Evolutionary conservation across 148 eudicot genomes (phyloP).

Genomic region (Mesembryanthemum crystallinum): DNA sequence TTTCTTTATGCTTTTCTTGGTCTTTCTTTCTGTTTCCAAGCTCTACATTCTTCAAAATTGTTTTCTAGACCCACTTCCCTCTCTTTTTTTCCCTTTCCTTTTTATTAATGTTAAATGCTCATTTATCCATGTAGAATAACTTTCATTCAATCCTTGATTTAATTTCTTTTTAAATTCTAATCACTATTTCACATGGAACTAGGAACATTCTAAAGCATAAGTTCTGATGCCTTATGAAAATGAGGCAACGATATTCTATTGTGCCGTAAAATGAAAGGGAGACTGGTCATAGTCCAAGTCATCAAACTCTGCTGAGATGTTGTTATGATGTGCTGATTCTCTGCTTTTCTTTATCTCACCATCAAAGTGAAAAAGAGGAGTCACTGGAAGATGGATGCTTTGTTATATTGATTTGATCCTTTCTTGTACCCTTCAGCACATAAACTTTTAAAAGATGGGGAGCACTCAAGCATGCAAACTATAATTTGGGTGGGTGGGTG

Average conservation of each 20-base stretch:
- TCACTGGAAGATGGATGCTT: constrained; percentile 30
- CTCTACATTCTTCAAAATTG: constrained; percentile 27
- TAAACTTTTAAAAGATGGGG: constrained; percentile 26
- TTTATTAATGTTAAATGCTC: background rate
- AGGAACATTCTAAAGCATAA: constrained; percentile 50
- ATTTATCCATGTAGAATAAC: constrained; percentile 23
- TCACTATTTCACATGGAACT: constrained; percentile 26
- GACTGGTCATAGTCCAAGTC: constrained; percentile 35
- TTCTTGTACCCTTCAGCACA: constrained; percentile 26
- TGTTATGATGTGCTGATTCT: constrained; percentile 34
- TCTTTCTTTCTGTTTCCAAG: constrained; percentile 31
- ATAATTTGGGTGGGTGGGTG: constrained; percentile 18
- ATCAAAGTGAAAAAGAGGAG: constrained; percentile 27
- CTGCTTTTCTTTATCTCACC: constrained; percentile 38
- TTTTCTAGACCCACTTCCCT: constrained; percentile 33
- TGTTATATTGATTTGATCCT: constrained; percentile 22
- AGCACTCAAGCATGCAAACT: constrained; percentile 24
- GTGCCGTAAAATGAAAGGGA: constrained; percentile 26
- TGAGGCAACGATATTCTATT: constrained; percentile 19
- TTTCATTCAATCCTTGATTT: constrained; percentile 11
- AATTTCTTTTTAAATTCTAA: background rate
- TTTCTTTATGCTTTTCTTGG: constrained; percentile 52
- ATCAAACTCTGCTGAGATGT: constrained; percentile 34
- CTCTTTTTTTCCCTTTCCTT: background rate
- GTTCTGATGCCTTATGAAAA: constrained; percentile 33